These are phyloP conservation scores for Didymella pinodella DNA, from an alignment of 2,329 filamentous ascomycete genomes.

Conservation along the genomic window DNA sequence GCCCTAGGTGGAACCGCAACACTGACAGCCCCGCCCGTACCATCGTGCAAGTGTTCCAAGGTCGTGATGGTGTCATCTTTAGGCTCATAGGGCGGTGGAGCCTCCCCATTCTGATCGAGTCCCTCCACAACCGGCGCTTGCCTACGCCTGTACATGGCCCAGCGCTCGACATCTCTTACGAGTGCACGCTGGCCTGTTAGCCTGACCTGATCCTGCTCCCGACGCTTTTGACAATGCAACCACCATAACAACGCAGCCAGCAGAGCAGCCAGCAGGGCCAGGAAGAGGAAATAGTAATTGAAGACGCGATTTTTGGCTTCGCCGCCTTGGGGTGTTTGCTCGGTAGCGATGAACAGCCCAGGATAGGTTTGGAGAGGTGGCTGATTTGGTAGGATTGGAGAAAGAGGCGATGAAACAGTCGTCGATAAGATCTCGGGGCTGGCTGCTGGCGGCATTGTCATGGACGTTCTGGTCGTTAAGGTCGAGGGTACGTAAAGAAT, in stretches of 20 bases:
- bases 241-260: slow-evolving; percentile 54
- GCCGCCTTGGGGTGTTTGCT: slow-evolving; percentile 7
- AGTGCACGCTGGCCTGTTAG: slow-evolving; percentile 45
- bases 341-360: slow-evolving; percentile 21
- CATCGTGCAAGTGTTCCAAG: slow-evolving; percentile 5
- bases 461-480: not conserved
- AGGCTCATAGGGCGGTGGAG: slow-evolving; percentile 67
- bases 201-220: slow-evolving; percentile 39
- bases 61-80: slow-evolving; percentile 38
- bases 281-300: slow-evolving; percentile 64
- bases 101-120: slow-evolving; percentile 69
- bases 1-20: slow-evolving; percentile 51
- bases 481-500: not conserved
- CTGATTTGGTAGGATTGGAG: not conserved
- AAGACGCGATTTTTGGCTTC: slow-evolving; percentile 38
- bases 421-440: not conserved
- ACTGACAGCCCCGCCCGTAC: slow-evolving; percentile 6
- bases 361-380: slow-evolving; percentile 7
- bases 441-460: slow-evolving; percentile 13
- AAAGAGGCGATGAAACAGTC: not conserved
- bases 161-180: slow-evolving; percentile 49
- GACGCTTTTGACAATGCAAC: slow-evolving; percentile 55
- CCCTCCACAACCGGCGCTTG: slow-evolving; percentile 59
- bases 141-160: slow-evolving; percentile 36
- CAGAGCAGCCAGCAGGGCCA: slow-evolving; percentile 60